Evolutionary conservation across 1,284 basidiomycete species (phyloP).

Genomic region (Paramarasmius palmivorus): DNA sequence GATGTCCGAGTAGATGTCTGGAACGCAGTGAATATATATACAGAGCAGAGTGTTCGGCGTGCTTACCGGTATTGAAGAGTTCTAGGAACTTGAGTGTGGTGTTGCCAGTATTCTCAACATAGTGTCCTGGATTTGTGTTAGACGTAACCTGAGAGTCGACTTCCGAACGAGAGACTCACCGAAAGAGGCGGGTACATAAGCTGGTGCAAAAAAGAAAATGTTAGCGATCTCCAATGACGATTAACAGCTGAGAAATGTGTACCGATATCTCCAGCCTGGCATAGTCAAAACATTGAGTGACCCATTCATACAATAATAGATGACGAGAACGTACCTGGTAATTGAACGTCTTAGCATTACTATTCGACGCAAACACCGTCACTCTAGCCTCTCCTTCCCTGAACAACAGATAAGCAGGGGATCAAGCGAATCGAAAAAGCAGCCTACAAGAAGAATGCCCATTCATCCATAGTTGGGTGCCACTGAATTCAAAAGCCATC

Average conservation of each 20-base stretch:
- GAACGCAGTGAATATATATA: neutral
- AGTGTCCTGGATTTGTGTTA: constrained; percentile 47
- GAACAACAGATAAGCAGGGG: constrained; percentile 43
- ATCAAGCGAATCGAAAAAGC: neutral
- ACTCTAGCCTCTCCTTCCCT: constrained; percentile 60
- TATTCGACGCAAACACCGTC: constrained; percentile 61
- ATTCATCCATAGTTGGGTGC: constrained; percentile 74
- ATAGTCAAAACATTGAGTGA: neutral
- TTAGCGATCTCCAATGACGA: constrained; percentile 1
- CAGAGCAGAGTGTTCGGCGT: neutral
- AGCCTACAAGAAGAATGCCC: constrained; percentile 55
- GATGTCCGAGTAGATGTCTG: constrained; percentile 62
- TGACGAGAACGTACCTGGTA: constrained; percentile 48
- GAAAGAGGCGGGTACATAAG: constrained; percentile 59
- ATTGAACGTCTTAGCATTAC: constrained; percentile 68
- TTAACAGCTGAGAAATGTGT: constrained; percentile 23
- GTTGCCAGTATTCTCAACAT: constrained; percentile 72
- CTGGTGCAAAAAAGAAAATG: constrained; percentile 26
- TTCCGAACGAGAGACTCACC: constrained; percentile 31
- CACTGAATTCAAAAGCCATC: constrained; percentile 45
- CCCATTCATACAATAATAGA: neutral
- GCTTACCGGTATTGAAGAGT: constrained; percentile 59
- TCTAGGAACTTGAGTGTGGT: constrained; percentile 64
- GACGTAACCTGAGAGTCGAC: neutral
- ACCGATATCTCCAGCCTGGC: constrained; percentile 63